Evolutionary conservation across 1,284 basidiomycete species (phyloP), one percentile per base, ranked within the genome.

Genomic region (Austropuccinia psidii): DNA sequence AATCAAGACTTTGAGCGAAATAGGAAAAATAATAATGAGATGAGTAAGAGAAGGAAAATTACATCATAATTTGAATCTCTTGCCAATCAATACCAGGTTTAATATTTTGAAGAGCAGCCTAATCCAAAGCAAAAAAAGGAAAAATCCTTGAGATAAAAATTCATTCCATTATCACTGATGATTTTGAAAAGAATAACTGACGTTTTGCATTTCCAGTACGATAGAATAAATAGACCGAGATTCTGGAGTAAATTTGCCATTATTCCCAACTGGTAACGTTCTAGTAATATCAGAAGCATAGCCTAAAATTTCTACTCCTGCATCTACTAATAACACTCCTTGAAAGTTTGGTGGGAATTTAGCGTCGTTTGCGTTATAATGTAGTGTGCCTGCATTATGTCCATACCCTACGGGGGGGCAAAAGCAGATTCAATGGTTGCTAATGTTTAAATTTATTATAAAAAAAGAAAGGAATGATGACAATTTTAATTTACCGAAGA

Each of bases 281-380:
- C 95, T 89, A 7, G 93, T 97, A 77, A 98, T 97, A 81, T 98
- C 95, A 50, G 91, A 93, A 1, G 93, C 92, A 79, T 98, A 98
- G 61, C 91, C 91, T 76, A 90, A 92, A 45, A 74, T 77, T 75
- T 80, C 81, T 61, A 78, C 79, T 11, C 81, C 79, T 5, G 79
- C 79, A 50, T 80, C 78, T 15, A 57, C 43, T n/a, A 67, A 80
- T 79, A 68, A 15, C n/a, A 68, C 24, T 27, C 65, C 65, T 0
- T 19, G 9, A 31, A 68, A 68, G n/a, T 39, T 29, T 15, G 24
- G 35, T 29, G 65, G 29, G 27, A 68, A 41, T 9, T 55, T 29
- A 11, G 35, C 35, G 52, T 68, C 37, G 37, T 68, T 68, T 1
- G 49, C 19, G 0, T 39, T 55, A 31, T 68, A 68, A 52, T 68